Evolutionary conservation across 176 grass and related monocot genomes (phyloP), one percentile per base, ranked within the genome.

Genomic region (Oryza longistaminata): DNA sequence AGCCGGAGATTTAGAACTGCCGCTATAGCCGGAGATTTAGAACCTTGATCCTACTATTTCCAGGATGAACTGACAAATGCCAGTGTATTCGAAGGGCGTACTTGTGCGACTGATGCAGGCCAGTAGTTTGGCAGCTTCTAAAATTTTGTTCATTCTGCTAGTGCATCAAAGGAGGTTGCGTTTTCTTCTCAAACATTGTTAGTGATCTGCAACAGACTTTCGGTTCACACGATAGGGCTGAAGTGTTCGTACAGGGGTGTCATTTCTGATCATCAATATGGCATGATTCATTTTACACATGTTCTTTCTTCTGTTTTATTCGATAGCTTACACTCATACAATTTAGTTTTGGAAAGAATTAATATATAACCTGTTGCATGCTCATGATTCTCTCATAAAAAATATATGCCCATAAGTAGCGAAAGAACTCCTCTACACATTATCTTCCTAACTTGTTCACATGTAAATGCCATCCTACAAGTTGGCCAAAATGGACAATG

Each of bases 111-210:
- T 64, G 82, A 76, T 43, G 40, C n/a, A 68, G 80, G 40, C 39
- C 8, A 15, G 52, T 81, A 34, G 2, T 14, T 16, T 77, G 2
- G 2, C 25, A 66, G 22, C 58, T 52, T 89, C 29, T 64, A 50
- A n/a, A 42, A 44, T 42, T 65, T 49, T 61, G 16, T 65, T 44
- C 58, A 65, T 55, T 65, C 5, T 45, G 8, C 37, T 25, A 25
- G 31, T 66, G 21, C 46, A 52, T 78, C 21, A 82, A 76, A 73
- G 46, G 70, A 67, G 61, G 74, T 33, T 83, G 33, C 15, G 46
- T 69, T 83, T 83, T 64, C 79, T 55, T 90, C 60, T 48, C 80
- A 82, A 73, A 73, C 80, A 87, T 87, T 83, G 68, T 74, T 83
- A n/a, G 21, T 42, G 34, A 24, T 29, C 68, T 34, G 35, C 29